Evolutionary conservation across 2,329 filamentous ascomycete species (phyloP).

Genomic region (Colletotrichum sidae): DNA sequence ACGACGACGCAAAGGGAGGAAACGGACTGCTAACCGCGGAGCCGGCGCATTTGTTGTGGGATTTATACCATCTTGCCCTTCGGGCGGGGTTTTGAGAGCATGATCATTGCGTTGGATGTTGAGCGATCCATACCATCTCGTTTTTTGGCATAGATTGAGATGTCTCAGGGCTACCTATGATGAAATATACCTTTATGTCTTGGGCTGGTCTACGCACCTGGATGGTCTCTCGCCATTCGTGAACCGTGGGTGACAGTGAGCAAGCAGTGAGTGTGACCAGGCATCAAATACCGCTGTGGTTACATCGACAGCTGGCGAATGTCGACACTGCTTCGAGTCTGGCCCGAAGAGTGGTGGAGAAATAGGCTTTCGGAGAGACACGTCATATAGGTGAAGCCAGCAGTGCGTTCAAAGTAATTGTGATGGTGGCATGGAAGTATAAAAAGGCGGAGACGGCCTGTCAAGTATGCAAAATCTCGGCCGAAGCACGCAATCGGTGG

Average conservation of each 20-base stretch:
- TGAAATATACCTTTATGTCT: slow-evolving; percentile 13
- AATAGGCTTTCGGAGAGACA: background rate
- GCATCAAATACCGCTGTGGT: too few relatives aligned
- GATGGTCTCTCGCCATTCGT: background rate
- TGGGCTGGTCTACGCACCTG: background rate
- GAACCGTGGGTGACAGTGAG: too few relatives aligned
- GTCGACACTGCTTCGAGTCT: background rate
- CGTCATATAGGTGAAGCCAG: background rate
- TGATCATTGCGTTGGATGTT: slow-evolving; percentile 14
- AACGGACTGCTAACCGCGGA: slow-evolving; percentile 14
- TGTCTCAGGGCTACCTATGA: slow-evolving; percentile 9
- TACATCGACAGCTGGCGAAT: background rate
- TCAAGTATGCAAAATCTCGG: slow-evolving; percentile 17
- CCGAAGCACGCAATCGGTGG: slow-evolving; percentile 36
- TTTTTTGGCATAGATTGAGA: slow-evolving; percentile 15
- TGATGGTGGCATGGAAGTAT: background rate
- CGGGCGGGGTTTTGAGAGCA: slow-evolving; percentile 13
- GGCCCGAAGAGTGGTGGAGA: background rate
- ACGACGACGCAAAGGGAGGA: slow-evolving; percentile 23
- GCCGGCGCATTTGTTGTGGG: slow-evolving; percentile 20
- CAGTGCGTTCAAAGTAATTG: too few relatives aligned
- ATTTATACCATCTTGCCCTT: slow-evolving; percentile 15
- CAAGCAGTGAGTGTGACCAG: too few relatives aligned
- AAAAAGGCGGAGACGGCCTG: background rate
- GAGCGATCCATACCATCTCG: slow-evolving; percentile 7